Evolutionary conservation across 1,284 basidiomycete genomes (phyloP).

Genomic region (Salmacisia buchloeana): DNA sequence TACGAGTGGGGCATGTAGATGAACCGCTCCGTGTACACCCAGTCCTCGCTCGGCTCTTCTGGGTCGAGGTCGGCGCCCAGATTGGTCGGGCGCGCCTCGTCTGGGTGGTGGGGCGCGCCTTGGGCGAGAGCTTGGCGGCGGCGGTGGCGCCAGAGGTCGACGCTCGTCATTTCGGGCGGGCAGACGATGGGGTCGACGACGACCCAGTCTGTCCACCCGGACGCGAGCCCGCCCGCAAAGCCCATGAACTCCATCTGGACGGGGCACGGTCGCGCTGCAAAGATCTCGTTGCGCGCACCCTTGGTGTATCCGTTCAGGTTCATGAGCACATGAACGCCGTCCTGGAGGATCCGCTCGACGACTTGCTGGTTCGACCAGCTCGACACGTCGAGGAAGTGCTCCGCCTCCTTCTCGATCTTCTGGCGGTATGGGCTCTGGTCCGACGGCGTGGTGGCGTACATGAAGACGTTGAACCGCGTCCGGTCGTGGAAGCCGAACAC

Average conservation of each 20-base stretch:
- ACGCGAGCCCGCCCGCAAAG: constrained; percentile 58
- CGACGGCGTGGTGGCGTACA: constrained; percentile 59
- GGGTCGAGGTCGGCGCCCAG: constrained; percentile 58
- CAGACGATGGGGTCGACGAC: constrained; percentile 59
- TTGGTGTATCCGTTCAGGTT: constrained; percentile 65
- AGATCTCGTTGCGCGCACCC: constrained; percentile 62
- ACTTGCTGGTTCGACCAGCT: constrained; percentile 55
- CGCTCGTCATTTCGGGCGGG: constrained; percentile 55
- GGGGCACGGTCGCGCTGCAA: constrained; percentile 60
- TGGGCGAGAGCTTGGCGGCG: background rate
- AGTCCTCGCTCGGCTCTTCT: constrained; percentile 55
- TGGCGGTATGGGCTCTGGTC: constrained; percentile 58
- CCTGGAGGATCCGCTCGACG: constrained; percentile 55
- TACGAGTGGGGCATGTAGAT: constrained; percentile 59
- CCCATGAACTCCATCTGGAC: constrained; percentile 59
- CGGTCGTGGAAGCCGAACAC: constrained; percentile 60
- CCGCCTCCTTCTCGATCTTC: constrained; percentile 57
- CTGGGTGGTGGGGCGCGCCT: constrained; percentile 19
- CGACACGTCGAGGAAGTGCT: constrained; percentile 59
- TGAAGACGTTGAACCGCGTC: constrained; percentile 56
- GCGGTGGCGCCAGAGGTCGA: constrained; percentile 6
- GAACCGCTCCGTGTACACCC: constrained; percentile 57
- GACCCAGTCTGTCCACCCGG: constrained; percentile 63
- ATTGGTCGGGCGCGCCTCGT: constrained; percentile 40
- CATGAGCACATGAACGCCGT: constrained; percentile 60